A percentile compares a stretch with the other conserved stretches of the same genome.
These are phyloP conservation scores for Kwoniella botswanensis DNA, from an alignment of 768 basidiomycete species.

Conservation along the genomic window DNA sequence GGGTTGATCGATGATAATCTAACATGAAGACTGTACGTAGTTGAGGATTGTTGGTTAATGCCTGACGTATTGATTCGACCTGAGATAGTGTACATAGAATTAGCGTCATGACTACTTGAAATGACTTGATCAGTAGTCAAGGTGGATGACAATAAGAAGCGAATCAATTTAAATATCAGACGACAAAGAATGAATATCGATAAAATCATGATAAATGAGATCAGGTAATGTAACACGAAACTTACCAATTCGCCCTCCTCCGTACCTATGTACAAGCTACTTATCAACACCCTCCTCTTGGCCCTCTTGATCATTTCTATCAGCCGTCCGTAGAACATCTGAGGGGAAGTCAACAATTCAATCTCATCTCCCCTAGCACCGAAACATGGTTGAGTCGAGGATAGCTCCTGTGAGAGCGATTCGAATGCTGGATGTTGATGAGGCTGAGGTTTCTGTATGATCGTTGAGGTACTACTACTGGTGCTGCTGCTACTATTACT, in stretches of 20 bases:
- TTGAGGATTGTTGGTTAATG: constrained; percentile 66
- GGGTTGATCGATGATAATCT: constrained; percentile 68
- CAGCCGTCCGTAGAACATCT: constrained; percentile 66
- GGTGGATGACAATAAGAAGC: too few relatives aligned
- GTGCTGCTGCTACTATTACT: neutral
- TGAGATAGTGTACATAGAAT: constrained; percentile 55
- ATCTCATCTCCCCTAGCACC: constrained; percentile 61
- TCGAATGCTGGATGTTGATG: constrained; percentile 40
- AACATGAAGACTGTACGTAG: constrained; percentile 75
- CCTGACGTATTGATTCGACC: constrained; percentile 70
- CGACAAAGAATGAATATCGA: neutral
- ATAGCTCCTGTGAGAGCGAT: constrained; percentile 27
- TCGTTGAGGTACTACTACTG: neutral
- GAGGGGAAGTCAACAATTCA: constrained; percentile 66
- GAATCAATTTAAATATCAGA: neutral
- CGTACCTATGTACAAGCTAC: constrained; percentile 60
- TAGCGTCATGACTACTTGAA: neutral
- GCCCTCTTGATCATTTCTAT: constrained; percentile 79
- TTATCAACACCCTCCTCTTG: constrained; percentile 79
- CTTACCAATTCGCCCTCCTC: constrained; percentile 77
- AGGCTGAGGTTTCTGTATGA: constrained; percentile 17
- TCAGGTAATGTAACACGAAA: too few relatives aligned
- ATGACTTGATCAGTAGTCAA: too few relatives aligned
- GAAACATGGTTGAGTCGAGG: constrained; percentile 54
- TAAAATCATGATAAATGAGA: neutral